These are phyloP conservation scores for Cunninghamia lanceolata DNA, from an alignment of 75 land plant genomes.

Conservation along the genomic window DNA sequence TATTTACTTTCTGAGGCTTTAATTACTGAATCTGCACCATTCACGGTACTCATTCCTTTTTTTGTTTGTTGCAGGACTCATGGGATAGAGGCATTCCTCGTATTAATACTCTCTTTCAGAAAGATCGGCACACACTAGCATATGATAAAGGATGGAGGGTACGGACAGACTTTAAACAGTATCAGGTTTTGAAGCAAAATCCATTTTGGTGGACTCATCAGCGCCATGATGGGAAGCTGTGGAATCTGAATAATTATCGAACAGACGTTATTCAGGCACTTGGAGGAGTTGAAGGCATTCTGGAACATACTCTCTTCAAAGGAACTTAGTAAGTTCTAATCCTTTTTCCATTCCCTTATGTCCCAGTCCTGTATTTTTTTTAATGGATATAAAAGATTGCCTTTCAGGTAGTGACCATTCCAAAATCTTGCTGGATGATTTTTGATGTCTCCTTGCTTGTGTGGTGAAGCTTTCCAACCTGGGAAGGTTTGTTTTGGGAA, in stretches of 20 bases:
- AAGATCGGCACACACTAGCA: constrained; percentile 96
- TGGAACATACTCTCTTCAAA: constrained; percentile 97
- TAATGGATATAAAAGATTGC: background rate
- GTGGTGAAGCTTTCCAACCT: constrained; percentile 87
- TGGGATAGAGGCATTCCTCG: constrained; percentile 99
- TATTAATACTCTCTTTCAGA: constrained; percentile 97
- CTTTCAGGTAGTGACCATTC: background rate
- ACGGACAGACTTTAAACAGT: constrained; percentile 98
- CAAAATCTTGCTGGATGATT: background rate
- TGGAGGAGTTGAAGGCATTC: constrained; percentile 99
- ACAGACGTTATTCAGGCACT: constrained; percentile 99
- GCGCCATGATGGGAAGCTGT: constrained; percentile 97
- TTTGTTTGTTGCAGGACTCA: constrained; percentile 61
- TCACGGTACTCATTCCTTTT: background rate
- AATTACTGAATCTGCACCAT: background rate
- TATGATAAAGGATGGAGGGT: constrained; percentile 99
- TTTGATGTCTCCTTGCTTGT: background rate
- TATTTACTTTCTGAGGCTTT: background rate
- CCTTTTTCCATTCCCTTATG: background rate
- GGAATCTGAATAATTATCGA: constrained; percentile 98
- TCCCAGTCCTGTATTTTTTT: background rate
- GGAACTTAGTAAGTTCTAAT: constrained; percentile 87
- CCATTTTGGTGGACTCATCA: constrained; percentile 99
- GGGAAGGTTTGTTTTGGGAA: constrained; percentile 99
- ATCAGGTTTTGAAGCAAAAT: constrained; percentile 96